Percentiles rank a stretch among this genome's conserved stretches.
These are phyloP conservation scores for Penicillium rolfsii DNA, from an alignment of 2,329 filamentous ascomycete genomes.

Conservation along the genomic window DNA sequence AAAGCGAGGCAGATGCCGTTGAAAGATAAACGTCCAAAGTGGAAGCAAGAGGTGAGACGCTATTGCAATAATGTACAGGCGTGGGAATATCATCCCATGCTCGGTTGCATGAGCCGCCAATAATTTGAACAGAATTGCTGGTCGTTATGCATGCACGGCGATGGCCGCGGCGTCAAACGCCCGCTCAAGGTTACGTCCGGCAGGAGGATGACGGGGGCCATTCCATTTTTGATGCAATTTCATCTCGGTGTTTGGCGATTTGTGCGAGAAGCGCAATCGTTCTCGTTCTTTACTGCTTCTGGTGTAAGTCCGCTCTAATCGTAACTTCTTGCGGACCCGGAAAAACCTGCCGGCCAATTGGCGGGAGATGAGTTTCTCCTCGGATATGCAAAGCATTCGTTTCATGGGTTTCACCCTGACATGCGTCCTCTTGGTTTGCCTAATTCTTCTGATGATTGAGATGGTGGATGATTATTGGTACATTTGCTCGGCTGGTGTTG, in stretches of 20 bases:
- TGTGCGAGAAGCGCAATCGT: not conserved
- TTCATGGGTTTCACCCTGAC: not conserved
- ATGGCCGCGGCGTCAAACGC: not conserved
- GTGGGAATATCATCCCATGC: not conserved
- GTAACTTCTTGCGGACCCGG: slow-evolving; percentile 9
- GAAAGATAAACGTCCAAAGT: not conserved
- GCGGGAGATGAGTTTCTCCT: not conserved
- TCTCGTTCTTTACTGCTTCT: not conserved
- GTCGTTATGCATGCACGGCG: not conserved
- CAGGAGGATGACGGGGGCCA: not conserved
- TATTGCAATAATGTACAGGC: not conserved
- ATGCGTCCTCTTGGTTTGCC: not conserved
- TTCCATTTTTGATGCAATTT: not conserved
- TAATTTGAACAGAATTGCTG: not conserved
- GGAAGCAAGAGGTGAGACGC: not conserved
- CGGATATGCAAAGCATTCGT: slow-evolving; percentile 1
- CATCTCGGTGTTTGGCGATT: not conserved
- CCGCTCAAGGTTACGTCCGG: not conserved
- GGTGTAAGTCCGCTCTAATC: slow-evolving; percentile 4
- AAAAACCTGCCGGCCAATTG: slow-evolving; percentile 23
- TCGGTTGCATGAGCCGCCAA: not conserved
- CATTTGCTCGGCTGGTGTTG: not conserved
- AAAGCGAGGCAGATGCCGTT: no score
- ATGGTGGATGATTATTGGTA: not conserved
- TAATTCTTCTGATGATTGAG: not conserved